These are phyloP conservation scores for Helotiales sp. DNA, from an alignment of 2,329 filamentous ascomycete genomes.

Conservation along the genomic window DNA sequence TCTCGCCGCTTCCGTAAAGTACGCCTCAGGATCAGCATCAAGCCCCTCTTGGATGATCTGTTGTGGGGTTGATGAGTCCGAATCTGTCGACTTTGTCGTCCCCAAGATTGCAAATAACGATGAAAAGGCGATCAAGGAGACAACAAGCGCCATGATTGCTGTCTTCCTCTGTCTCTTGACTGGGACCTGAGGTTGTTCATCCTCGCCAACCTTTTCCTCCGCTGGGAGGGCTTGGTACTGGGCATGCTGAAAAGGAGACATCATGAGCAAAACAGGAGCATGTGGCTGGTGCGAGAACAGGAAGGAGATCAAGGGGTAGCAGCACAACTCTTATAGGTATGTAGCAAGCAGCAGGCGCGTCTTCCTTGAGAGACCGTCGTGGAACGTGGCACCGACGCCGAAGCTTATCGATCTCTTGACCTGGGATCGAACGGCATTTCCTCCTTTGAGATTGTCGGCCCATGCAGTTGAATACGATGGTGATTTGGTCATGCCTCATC, in stretches of 20 bases:
- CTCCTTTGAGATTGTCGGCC: slow-evolving; percentile 10
- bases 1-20: background rate
- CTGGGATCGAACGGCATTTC: slow-evolving; percentile 13
- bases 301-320: background rate
- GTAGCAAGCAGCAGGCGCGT: background rate
- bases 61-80: background rate
- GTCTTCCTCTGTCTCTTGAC: background rate
- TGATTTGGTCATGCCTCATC: background rate
- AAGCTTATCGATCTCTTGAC: slow-evolving; percentile 20
- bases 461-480: slow-evolving; percentile 7
- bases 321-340: background rate
- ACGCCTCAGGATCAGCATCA: slow-evolving; percentile 5
- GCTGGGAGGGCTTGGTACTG: slow-evolving; percentile 13
- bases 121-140: background rate
- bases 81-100: background rate
- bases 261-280: slow-evolving; percentile 9
- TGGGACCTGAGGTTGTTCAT: background rate
- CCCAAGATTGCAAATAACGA: background rate
- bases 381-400: slow-evolving; percentile 12
- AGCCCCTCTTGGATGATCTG: background rate
- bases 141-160: background rate
- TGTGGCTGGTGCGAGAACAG: slow-evolving; percentile 1
- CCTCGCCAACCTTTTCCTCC: slow-evolving; percentile 9
- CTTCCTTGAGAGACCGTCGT: slow-evolving; percentile 2
- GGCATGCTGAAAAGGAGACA: slow-evolving; percentile 11